Base-by-base conservation (phyloP, 345 rosid genomes). In the Jatropha curcas region DNA sequence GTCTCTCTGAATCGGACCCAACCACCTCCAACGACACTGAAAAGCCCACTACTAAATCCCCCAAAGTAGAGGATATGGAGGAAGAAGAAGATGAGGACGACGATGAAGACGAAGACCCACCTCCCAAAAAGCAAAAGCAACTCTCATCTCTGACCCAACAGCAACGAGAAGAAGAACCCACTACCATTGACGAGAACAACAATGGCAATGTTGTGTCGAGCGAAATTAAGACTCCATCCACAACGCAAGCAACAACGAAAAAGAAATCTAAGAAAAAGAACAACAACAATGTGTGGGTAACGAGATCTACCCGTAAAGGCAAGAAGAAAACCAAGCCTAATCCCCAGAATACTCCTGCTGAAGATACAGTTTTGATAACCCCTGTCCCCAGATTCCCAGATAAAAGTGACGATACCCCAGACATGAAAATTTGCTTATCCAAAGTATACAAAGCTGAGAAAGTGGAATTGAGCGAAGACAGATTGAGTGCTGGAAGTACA, bases 401-500 rank as follows among this genome's bases (percentile, higher is more conserved):
- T 81, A 92, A 89, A 69, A 86, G 76, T 0, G 98, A 92, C 60
- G 98, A 95, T 72, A 73, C 84, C 2, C 87, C 91, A 1, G 97
- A 92, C 33, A 77, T 85, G 84, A 83, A 76, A 25, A 86, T 92
- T 24, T 92, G 98, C 67, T 79, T 95, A 28, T 95, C 99, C 0
- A 90, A 89, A 79, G 97, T 88, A 4, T 91, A 89, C 80, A 95
- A 95, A 77, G 99, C 99, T 1, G 99, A 95, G 84, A 95, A 92
- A 80, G 99, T 92, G 30, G 99, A 95, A 73, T 31, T 95, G 45
- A 86, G 86, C 28, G 99, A 92, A 43, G 98, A 95, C 72, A 86
- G 98, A 57, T 50, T 92, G 77, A 88, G 82, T 55, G 98, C 99
- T 1, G 98, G 92, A 48, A 95, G 98, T 75, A 76, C 88, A 13